Evolutionary conservation across 2,329 filamentous ascomycete genomes (phyloP).

Genomic region (Myotisia sp.): DNA sequence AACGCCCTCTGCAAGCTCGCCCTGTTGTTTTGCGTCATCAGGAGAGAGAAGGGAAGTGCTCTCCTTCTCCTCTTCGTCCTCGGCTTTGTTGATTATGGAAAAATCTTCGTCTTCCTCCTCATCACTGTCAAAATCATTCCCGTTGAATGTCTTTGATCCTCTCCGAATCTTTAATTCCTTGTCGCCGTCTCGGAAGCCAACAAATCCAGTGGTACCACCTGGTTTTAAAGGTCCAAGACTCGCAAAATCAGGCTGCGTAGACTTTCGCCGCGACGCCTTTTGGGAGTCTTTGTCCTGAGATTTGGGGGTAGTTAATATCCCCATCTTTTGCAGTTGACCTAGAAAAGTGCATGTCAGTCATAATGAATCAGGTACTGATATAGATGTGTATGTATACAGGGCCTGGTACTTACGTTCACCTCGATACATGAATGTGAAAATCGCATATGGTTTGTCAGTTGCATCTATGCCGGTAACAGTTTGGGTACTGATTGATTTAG

Average conservation of each 20-base stretch:
- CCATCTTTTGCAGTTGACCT: conserved; percentile 97
- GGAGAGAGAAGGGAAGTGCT: conserved; percentile 39
- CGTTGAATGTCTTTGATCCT: conserved; percentile 41
- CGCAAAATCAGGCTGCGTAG: conserved; percentile 70
- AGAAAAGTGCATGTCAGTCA: conserved; percentile 2
- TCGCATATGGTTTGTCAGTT: conserved; percentile 87
- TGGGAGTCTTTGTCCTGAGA: conserved; percentile 45
- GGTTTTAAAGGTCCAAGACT: conserved; percentile 71
- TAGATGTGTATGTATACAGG: not conserved
- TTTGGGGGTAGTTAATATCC: conserved; percentile 60
- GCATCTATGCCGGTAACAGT: conserved; percentile 98
- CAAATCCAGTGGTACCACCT: conserved; percentile 78
- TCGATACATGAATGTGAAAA: conserved; percentile 95
- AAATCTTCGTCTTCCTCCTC: conserved; percentile 58
- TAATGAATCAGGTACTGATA: too few species aligned
- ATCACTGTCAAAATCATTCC: conserved; percentile 61
- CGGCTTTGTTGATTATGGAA: conserved; percentile 46
- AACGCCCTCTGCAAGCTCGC: conserved; percentile 49
- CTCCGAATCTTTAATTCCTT: conserved; percentile 45
- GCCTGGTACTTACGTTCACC: conserved; percentile 61
- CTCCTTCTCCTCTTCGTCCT: conserved; percentile 41
- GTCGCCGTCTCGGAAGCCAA: conserved; percentile 64
- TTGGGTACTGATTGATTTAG: conserved; percentile 94
- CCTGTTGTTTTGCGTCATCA: conserved; percentile 46
- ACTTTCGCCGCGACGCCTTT: conserved; percentile 58